phyloP scores from a whole-genome alignment of 768 basidiomycete genomes.

The Naematelia aurantialba region DNA sequence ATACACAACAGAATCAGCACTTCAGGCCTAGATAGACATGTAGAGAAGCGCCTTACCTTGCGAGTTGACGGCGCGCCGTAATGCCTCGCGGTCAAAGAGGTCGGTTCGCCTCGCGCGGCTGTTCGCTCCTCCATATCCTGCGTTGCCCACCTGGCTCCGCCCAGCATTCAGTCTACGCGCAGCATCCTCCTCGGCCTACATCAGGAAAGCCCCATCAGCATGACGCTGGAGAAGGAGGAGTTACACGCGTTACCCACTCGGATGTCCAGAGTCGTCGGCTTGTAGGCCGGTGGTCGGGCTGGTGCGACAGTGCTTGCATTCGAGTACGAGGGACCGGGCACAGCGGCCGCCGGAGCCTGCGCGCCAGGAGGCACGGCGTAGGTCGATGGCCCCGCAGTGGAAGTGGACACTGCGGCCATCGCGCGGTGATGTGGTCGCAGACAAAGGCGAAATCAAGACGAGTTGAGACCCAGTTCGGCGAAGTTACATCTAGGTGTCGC shows the following conservation, averaged over 20 bases:
- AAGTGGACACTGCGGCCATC: not conserved
- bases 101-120: constrained; percentile 30
- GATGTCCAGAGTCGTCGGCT: constrained; percentile 9
- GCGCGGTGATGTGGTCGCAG: not conserved
- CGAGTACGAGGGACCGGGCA: not conserved
- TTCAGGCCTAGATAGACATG: not conserved
- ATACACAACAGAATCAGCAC: not conserved
- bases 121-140: constrained; percentile 12
- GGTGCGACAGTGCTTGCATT: constrained; percentile 10
- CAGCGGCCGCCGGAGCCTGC: not conserved
- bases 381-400: too few species aligned
- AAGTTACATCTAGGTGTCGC: not conserved
- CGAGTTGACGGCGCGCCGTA: constrained; percentile 7
- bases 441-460: not conserved
- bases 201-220: constrained; percentile 5
- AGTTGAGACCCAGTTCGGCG: not conserved
- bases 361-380: not conserved
- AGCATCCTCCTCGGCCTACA: constrained; percentile 40
- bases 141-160: constrained; percentile 5
- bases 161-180: constrained; percentile 31
- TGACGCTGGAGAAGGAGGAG: not conserved
- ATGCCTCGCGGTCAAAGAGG: constrained; percentile 13
- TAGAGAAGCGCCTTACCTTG: constrained; percentile 8
- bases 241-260: constrained; percentile 15
- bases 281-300: not conserved